phyloP scores from a whole-genome alignment of 495 filamentous ascomycete genomes.

The Neurospora pannonica region DNA sequence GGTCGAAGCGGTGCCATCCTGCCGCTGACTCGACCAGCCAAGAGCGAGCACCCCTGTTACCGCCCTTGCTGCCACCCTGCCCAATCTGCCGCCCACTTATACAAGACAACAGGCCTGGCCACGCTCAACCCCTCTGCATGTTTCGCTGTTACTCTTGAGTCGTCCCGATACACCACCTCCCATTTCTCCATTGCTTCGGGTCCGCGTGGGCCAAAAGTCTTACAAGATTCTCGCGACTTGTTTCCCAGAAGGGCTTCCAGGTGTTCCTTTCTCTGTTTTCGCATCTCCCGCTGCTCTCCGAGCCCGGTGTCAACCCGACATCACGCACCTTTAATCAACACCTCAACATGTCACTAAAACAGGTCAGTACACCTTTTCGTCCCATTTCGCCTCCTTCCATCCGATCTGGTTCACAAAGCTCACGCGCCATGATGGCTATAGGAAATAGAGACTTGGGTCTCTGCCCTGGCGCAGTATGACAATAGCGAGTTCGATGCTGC shows the following conservation, averaged over 20 bases:
- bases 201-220: neutral
- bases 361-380: constrained; percentile 39
- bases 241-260: neutral
- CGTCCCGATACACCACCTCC: constrained; percentile 15
- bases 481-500: constrained; percentile 91
- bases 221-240: neutral
- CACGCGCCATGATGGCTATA: constrained; percentile 27
- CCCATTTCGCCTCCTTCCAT: neutral
- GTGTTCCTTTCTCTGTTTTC: neutral
- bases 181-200: constrained; percentile 9
- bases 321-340: neutral
- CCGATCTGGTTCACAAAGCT: constrained; percentile 1
- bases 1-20: neutral
- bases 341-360: constrained; percentile 61
- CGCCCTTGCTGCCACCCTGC: constrained; percentile 12
- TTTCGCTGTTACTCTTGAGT: neutral
- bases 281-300: neutral
- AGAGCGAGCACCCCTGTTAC: constrained; percentile 13
- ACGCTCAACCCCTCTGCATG: constrained; percentile 18
- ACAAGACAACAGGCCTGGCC: constrained; percentile 5
- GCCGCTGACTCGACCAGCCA: constrained; percentile 19
- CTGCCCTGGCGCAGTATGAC: constrained; percentile 85
- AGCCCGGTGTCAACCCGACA: neutral
- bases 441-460: constrained; percentile 99
- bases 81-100: constrained; percentile 10